These are phyloP conservation scores for Alternaria dauci DNA, from an alignment of 2,329 filamentous ascomycete species.

Conservation along the genomic window DNA sequence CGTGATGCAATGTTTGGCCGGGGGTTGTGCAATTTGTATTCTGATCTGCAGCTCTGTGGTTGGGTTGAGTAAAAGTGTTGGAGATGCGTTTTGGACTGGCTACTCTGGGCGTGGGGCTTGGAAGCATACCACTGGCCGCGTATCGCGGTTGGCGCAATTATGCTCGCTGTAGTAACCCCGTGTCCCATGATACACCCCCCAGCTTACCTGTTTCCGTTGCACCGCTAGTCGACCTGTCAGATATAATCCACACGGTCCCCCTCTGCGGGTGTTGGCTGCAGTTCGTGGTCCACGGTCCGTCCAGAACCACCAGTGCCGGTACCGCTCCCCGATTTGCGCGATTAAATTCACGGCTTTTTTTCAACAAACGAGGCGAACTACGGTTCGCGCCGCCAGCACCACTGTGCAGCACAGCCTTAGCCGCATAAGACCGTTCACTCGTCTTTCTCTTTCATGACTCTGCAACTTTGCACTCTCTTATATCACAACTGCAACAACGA, in stretches of 20 bases:
- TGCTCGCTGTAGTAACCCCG: background rate
- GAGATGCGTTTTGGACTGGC: slow-evolving; percentile 14
- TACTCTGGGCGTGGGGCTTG: slow-evolving; percentile 19
- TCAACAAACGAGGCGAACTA: slow-evolving; percentile 11
- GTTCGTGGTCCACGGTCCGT: slow-evolving; percentile 1
- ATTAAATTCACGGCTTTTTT: slow-evolving; percentile 11
- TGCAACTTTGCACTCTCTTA: background rate
- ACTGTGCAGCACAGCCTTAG: slow-evolving; percentile 13
- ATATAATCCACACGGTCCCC: slow-evolving; percentile 10
- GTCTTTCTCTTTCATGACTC: background rate
- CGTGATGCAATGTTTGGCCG: slow-evolving; percentile 10
- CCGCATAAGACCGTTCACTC: background rate
- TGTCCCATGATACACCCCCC: slow-evolving; percentile 4
- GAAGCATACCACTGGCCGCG: slow-evolving; percentile 12
- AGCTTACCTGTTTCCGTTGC: slow-evolving; percentile 6
- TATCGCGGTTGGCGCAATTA: slow-evolving; percentile 19
- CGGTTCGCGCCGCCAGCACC: slow-evolving; percentile 10
- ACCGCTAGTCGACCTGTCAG: background rate
- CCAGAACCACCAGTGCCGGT: slow-evolving; percentile 13
- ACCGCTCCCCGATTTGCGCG: slow-evolving; percentile 9
- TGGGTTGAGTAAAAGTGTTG: slow-evolving; percentile 8
- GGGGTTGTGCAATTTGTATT: slow-evolving; percentile 8
- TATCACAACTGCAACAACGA: background rate
- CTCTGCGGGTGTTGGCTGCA: slow-evolving; percentile 2
- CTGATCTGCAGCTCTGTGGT: slow-evolving; percentile 12